A percentile compares a stretch with the other conserved stretches of the same genome.
Evolutionary conservation across 2,329 filamentous ascomycete species (phyloP).

Genomic region (Penicillium sp.): DNA sequence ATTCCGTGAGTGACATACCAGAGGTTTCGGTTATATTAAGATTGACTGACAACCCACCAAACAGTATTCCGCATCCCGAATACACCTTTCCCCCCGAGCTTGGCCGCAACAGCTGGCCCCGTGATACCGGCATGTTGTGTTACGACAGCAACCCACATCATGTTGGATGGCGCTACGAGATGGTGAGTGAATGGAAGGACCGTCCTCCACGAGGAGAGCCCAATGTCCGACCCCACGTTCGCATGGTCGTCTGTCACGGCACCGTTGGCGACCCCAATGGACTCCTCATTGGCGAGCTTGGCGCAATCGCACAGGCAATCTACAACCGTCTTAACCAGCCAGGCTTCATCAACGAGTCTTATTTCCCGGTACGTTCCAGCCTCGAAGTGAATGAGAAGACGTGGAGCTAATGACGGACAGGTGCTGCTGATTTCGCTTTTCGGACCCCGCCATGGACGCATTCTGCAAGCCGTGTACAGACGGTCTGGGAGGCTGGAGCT

Average conservation of each 20-base stretch:
- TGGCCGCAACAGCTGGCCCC: conserved; percentile 1
- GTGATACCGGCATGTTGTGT: neutral
- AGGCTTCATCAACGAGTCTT: neutral
- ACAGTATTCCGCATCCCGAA: neutral
- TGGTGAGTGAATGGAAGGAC: neutral
- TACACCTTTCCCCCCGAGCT: neutral
- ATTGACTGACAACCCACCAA: neutral
- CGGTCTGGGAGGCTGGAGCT: neutral
- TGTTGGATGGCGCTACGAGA: neutral
- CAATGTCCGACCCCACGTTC: neutral
- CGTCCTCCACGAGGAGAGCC: neutral
- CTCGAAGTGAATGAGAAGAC: no score
- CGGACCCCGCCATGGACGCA: neutral
- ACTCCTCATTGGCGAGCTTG: neutral
- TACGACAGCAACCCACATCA: neutral
- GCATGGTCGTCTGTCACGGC: neutral
- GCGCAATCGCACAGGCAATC: conserved; percentile 1
- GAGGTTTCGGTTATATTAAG: no score
- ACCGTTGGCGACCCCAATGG: neutral
- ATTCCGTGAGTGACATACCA: neutral
- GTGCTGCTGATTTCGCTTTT: conserved; percentile 2
- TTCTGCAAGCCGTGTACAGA: conserved; percentile 2
- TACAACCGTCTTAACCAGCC: conserved; percentile 1
- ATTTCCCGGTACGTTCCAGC: neutral
- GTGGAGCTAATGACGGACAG: neutral